Evolutionary conservation across 495 filamentous ascomycete genomes (phyloP).

Genomic region (Trichoderma virens): DNA sequence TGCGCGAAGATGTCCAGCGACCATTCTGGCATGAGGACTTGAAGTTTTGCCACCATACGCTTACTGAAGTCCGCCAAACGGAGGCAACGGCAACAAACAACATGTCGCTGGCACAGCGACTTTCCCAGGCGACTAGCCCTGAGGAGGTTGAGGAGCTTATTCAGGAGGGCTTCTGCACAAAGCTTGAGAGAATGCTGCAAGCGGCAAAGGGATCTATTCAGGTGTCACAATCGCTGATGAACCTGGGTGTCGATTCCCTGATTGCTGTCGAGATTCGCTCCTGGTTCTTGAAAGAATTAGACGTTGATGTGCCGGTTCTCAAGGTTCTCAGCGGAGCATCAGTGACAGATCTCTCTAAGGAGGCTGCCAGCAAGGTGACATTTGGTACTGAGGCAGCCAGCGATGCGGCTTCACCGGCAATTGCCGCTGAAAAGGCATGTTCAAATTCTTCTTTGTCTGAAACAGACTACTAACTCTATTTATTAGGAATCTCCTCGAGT

Average conservation of each 20-base stretch:
- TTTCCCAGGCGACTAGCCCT: background rate
- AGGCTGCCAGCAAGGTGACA: background rate
- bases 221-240: background rate
- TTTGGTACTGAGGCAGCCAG: too few species aligned
- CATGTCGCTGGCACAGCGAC: background rate
- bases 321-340: slow-evolving; percentile 40
- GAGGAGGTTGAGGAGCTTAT: background rate
- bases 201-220: background rate
- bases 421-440: too few species aligned
- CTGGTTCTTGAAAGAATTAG: slow-evolving; percentile 38
- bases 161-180: background rate
- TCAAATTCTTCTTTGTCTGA: too few species aligned
- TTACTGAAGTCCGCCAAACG: too few species aligned
- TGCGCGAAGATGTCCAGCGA: background rate
- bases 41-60: too few species aligned
- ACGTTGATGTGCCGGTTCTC: slow-evolving; percentile 41
- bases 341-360: slow-evolving; percentile 21
- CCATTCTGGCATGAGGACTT: background rate
- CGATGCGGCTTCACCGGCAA: too few species aligned
- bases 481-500: too few species aligned
- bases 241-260: slow-evolving; percentile 39
- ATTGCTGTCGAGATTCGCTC: slow-evolving; percentile 38
- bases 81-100: background rate
- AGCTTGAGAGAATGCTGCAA: background rate
- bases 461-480: too few species aligned